Base-by-base conservation (phyloP, 2,329 filamentous ascomycete genomes). In the Metarhizium brunneum region DNA sequence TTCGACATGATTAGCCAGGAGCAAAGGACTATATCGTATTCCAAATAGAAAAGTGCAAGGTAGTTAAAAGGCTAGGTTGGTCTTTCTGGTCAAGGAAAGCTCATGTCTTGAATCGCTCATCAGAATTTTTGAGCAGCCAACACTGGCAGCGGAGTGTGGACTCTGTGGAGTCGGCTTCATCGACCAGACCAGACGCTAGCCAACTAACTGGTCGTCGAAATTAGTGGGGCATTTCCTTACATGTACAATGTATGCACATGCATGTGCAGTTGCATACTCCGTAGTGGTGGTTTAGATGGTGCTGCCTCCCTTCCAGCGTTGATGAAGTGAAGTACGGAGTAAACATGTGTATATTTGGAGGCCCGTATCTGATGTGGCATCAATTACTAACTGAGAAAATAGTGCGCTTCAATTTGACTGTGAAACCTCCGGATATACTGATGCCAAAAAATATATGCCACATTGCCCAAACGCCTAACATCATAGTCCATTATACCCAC, bases 1-100 rank as follows among this genome's bases (percentile, higher is more conserved):
- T 71, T 73, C 3, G 73, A 68, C 73, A 75, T 75, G 32, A 48
- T n/a, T 1, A 18, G 1, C 13, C 38, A 5, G 5, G 10, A 40
- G 11, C 14, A 2, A 7, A 14, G 38, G 13, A 14, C 38, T 14
- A 13, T 13, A 40, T 5, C 11, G 13, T n/a, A 5, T 5, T 16
- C 5, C 14, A 2, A 16, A 40, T 5, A 40, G 11, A 40, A 14
- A 40, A 16, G 4, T 16, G 32, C 32, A 35, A 11, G 32, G 6
- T 2, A 35, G 32, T 1, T 35, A 40, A 7, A 40, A 11, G 11
- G 5, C 13, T 16, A 16, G 38, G 11, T 40, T 18, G 16, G 14
- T 11, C 32, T 36, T 16, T n/a, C 25, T 47, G 29, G 6, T 16
- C 4, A 43, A 20, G 50, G 32, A 35, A 35, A 6, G 16, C 32